Evolutionary conservation across 208 protist genomes (phyloP).

Genomic region (Leishmania tarentolae): DNA sequence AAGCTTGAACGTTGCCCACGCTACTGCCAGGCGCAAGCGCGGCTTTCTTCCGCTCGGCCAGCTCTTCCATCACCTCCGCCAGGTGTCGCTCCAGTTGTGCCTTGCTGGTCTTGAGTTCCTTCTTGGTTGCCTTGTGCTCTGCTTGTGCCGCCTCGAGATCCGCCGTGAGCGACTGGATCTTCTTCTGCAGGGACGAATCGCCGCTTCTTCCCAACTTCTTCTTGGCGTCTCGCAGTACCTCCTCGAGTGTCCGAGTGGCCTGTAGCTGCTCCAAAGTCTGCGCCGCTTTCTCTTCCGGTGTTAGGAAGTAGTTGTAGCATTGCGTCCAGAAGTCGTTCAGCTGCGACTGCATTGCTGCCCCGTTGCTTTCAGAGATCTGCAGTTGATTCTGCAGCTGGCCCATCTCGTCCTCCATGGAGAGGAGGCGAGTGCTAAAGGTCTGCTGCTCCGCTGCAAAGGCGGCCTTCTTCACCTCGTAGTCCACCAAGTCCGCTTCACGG

Average conservation of each 20-base stretch:
- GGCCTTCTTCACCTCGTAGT: constrained; percentile 62
- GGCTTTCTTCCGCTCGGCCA: constrained; percentile 12
- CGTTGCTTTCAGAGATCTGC: constrained; percentile 62
- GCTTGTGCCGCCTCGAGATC: constrained; percentile 48
- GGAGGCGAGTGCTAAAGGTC: constrained; percentile 33
- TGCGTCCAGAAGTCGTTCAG: constrained; percentile 55
- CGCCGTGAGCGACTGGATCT: constrained; percentile 36
- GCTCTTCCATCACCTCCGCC: constrained; percentile 28
- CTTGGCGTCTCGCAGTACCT: constrained; percentile 42
- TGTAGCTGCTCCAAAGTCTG: constrained; percentile 39
- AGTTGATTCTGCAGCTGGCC: constrained; percentile 70
- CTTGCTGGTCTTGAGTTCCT: constrained; percentile 34
- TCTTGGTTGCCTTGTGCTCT: constrained; percentile 45
- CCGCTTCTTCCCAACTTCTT: constrained; percentile 28
- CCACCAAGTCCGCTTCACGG: constrained; percentile 74
- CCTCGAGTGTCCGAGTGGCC: constrained; percentile 50
- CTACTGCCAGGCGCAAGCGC: neutral
- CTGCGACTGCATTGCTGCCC: constrained; percentile 43
- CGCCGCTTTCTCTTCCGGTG: constrained; percentile 18
- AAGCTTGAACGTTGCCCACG: neutral
- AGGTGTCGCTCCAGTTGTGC: constrained; percentile 35
- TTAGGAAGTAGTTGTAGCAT: constrained; percentile 60
- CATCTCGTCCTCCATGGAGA: constrained; percentile 63
- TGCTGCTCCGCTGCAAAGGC: constrained; percentile 53
- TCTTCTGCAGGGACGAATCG: constrained; percentile 40